Base-by-base conservation (phyloP, 306 rosid species). In the Astragalus glycyphyllos region DNA sequence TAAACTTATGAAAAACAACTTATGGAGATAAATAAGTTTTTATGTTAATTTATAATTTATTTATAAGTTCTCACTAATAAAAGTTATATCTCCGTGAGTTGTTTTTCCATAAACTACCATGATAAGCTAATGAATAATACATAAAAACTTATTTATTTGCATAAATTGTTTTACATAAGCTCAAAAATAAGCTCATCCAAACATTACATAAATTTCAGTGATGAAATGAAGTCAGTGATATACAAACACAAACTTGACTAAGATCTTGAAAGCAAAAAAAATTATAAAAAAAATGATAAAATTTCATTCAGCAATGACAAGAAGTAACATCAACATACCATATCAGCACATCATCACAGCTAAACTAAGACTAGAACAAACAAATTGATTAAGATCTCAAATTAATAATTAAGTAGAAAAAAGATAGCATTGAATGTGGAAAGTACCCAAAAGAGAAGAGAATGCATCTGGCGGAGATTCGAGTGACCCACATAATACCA, bases 361-460 rank as follows among this genome's bases (percentile, higher is more conserved):
- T 35, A 55, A 69, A 12, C 15, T 41, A 42, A 44, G 40, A 34
- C 2, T 13, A 41, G 13, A 41, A 9, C 4, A 62, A 8, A 15
- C 4, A 51, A 51, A 14, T 5, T 37, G 20, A 44, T 6, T 7
- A 11, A 44, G 34, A 42, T 60, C 31, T 15, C 40, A 16, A 29
- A 14, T 1, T 11, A 32, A 37, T 35, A 17, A 5, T 13, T 5
- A 4, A 50, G 3, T 0, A 31, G 13, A 56, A 4, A 14, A 16
- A 8, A 11, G 11, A 45, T 61, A n/a, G 35, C 53, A 9, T 45
- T 64, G 41, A 45, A 64, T 44, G 8, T 1, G 1, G 8, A 41
- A 51, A 72, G 59, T 72, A 91, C 99, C 99, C 99, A 59, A 95
- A 95, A 40, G 97, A 62, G 71, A 95, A 95, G 23, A 95, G 96